phyloP scores from a whole-genome alignment of 2,329 filamentous ascomycete genomes.

The Venturia carpophila region DNA sequence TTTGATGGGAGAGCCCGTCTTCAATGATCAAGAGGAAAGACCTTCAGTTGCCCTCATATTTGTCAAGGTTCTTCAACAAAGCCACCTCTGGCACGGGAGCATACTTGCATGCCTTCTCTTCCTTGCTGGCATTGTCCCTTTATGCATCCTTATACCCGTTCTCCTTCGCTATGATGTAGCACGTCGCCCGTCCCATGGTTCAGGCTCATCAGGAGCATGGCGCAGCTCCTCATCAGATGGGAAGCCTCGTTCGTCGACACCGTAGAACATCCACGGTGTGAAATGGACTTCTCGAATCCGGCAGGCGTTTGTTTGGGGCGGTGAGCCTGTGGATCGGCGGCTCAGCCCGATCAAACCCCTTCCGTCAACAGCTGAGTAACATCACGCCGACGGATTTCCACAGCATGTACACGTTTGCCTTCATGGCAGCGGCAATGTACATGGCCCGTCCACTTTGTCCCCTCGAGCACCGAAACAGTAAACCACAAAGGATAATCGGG shows the following conservation, averaged over 20 bases:
- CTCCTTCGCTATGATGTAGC: neutral
- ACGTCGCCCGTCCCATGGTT: neutral
- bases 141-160: neutral
- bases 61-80: neutral
- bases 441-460: constrained; percentile 1
- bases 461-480: neutral
- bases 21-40: neutral
- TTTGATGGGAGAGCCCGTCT: neutral
- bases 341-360: constrained; percentile 19
- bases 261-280: no score
- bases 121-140: neutral
- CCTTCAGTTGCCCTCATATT: neutral
- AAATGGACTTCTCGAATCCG: no score
- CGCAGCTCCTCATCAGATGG: neutral
- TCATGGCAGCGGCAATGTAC: constrained; percentile 2
- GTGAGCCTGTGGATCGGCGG: neutral
- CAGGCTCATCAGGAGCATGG: neutral
- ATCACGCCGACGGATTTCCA: neutral
- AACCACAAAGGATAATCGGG: neutral
- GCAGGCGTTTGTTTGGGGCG: neutral
- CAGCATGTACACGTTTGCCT: constrained; percentile 7
- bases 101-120: neutral
- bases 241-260: neutral
- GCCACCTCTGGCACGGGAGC: no score
- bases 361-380: constrained; percentile 26